Base-by-base conservation (phyloP, 2,329 filamentous ascomycete species). In the Xylaria sp. region DNA sequence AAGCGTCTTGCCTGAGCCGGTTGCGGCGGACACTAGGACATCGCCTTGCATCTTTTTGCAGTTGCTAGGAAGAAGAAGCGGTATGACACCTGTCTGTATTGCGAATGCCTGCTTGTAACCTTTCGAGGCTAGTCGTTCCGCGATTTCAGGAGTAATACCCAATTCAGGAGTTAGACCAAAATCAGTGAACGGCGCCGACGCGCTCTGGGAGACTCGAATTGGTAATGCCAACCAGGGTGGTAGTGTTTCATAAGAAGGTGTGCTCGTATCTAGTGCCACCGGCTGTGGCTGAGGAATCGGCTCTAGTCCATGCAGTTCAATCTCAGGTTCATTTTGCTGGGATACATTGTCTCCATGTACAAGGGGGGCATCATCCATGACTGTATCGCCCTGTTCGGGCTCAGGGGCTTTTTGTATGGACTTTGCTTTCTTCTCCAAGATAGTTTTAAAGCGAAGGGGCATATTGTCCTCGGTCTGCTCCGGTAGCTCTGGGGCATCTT, bases 1-100 rank as follows among this genome's bases (percentile, higher is more conserved):
- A 18, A 99, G 81, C 0, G 96, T 99, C 79, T 99, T 99, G 66
- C 96, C 96, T 0, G 96, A 98, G 9, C 96, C 96, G 0, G 96
- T 99, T 1, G 95, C 92, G 0, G 97, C 96, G 8, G 94, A 96
- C 2, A 99, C 91, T 54, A 97, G 91, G 4, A 99, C 81, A 79
- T 99, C 96, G 5, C 93, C 92, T 1, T 87, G 82, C 43, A 89
- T 86, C 43, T 87, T 83, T 65, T 86, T 84, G 51, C 87, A 85
- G 0, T 79, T 86, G 88, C 25, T 89, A 43, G 78, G 90, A 3
- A 97, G 84, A 5, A 99, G 86, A 49, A 97, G 84, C 0, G 95
- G 94, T 31, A 99, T 86, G 0, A 96, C 86, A 0, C 90, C 90
- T 5, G 92, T 89, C 80, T 97, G 94, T 0, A 97, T 89, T 0